phyloP scores from a whole-genome alignment of 768 basidiomycete species.

The Kwoniella pini region DNA sequence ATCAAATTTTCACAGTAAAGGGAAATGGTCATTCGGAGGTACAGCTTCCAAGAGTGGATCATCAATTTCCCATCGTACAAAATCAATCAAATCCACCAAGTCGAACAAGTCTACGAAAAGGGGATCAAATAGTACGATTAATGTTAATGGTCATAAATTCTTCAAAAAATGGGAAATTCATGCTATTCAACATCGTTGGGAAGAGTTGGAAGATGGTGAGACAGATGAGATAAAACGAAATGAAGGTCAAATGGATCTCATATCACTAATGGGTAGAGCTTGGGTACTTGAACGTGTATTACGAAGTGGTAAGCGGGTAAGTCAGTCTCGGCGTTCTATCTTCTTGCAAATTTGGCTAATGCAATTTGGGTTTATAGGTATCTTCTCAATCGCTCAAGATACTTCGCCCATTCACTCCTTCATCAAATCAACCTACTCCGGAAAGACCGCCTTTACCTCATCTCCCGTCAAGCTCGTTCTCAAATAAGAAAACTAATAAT shows the following conservation, averaged over 20 bases:
- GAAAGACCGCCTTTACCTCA: conserved; percentile 6
- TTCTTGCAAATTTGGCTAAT: not conserved
- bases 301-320: conserved; percentile 38
- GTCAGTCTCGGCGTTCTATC: conserved; percentile 9
- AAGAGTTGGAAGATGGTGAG: conserved; percentile 16
- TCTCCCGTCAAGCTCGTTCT: not conserved
- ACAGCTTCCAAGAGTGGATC: not conserved
- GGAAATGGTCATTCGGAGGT: not conserved
- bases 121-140: conserved; percentile 11
- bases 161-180: conserved; percentile 9
- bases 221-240: conserved; percentile 4
- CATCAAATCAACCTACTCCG: conserved; percentile 1
- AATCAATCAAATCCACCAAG: conserved; percentile 6
- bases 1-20: not conserved
- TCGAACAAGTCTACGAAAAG: conserved; percentile 8
- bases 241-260: conserved; percentile 40
- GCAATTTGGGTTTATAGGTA: not conserved
- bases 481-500: not conserved
- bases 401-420: conserved; percentile 6
- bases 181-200: not conserved
- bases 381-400: conserved; percentile 8
- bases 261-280: conserved; percentile 37
- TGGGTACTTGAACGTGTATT: conserved; percentile 40
- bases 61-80: not conserved
- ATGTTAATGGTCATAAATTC: not conserved